phyloP scores from a whole-genome alignment of 148 eudicot genomes.

The Selenicereus undatus region DNA sequence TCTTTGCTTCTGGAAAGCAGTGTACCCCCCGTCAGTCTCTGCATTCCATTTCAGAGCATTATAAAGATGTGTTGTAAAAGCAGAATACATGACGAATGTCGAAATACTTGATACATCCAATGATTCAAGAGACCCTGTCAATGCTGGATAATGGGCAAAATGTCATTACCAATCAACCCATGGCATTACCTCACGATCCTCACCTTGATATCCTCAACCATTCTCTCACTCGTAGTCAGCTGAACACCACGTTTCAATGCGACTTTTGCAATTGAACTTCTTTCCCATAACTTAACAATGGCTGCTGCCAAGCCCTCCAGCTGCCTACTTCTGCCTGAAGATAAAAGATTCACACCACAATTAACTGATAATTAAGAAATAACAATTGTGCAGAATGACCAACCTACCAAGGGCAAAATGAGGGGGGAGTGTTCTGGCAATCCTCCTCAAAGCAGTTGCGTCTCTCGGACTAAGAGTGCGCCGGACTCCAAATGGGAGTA shows the following conservation, averaged over 20 bases:
- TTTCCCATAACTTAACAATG: constrained; percentile 87
- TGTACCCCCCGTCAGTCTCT: constrained; percentile 85
- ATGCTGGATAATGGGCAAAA: neutral
- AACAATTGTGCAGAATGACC: neutral
- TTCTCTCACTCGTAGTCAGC: constrained; percentile 93
- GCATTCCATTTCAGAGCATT: constrained; percentile 24
- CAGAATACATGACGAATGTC: neutral
- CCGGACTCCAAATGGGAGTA: constrained; percentile 90
- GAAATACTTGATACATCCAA: neutral
- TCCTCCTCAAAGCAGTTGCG: constrained; percentile 77
- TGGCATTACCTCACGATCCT: too few relatives aligned
- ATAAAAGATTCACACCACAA: constrained; percentile 15
- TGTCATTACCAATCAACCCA: neutral
- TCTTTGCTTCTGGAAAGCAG: constrained; percentile 95
- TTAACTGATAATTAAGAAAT: neutral
- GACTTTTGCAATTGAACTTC: constrained; percentile 86
- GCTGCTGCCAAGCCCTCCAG: constrained; percentile 89
- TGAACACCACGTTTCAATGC: constrained; percentile 95
- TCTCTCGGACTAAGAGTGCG: constrained; percentile 60
- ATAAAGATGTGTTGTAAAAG: neutral
- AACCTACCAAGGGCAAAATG: constrained; percentile 89
- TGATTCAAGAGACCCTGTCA: neutral
- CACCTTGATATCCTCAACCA: constrained; percentile 98
- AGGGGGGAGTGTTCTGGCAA: constrained; percentile 89
- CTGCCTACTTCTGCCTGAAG: constrained; percentile 93